phyloP scores from a whole-genome alignment of 75 land plant species.

The Sequoiadendron giganteum region DNA sequence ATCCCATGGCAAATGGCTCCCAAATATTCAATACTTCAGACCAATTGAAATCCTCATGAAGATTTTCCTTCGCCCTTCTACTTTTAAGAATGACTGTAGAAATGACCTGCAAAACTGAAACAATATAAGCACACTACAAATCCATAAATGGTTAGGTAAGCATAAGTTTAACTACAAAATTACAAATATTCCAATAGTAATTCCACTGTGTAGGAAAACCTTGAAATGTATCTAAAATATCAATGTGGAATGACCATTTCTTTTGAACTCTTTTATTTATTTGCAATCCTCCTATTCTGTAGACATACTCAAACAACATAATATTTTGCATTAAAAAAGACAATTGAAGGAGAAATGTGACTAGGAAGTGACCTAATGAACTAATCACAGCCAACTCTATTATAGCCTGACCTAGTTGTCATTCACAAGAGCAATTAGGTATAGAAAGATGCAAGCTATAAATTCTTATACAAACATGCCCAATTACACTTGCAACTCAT shows the following conservation, averaged over 20 bases:
- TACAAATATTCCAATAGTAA: not conserved
- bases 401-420: not conserved
- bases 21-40: constrained; percentile 60
- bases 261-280: not conserved
- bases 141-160: not conserved
- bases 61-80: constrained; percentile 19
- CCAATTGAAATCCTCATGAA: not conserved
- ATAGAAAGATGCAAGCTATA: not conserved
- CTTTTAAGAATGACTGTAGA: constrained; percentile 58
- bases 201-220: not conserved
- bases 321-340: not conserved
- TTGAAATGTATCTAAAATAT: not conserved
- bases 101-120: constrained; percentile 59
- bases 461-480: not conserved
- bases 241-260: not conserved
- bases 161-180: not conserved
- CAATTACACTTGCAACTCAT: not conserved
- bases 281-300: not conserved
- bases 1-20: constrained; percentile 94
- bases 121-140: constrained; percentile 2
- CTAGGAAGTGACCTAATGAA: not conserved
- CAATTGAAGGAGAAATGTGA: not conserved
- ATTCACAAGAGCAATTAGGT: not conserved
- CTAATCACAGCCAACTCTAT: not conserved
- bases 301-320: not conserved